Conservation (phyloP, 2,329 filamentous ascomycete genomes). For the Cercospora citrullina region DNA sequence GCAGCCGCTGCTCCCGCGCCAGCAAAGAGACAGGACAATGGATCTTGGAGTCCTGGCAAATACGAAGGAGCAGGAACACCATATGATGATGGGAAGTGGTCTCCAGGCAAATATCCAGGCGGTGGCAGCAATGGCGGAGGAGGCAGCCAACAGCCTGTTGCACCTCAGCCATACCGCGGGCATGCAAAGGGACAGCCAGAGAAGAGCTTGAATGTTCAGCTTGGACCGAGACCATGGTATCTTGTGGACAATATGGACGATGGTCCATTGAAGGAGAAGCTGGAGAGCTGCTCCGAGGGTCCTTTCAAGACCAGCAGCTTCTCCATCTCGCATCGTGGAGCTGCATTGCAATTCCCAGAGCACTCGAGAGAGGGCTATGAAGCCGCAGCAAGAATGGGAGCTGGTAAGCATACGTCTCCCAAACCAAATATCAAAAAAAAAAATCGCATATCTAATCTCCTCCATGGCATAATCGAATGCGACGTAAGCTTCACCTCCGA, state of each 20-base stretch:
- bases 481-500: conserved; percentile 68
- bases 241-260: conserved; percentile 64
- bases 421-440: background rate
- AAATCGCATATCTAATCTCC: background rate
- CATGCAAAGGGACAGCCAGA: conserved; percentile 11
- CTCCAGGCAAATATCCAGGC: conserved; percentile 6
- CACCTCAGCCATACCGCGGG: conserved; percentile 3
- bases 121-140: conserved; percentile 1
- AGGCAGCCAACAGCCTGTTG: conserved; percentile 3
- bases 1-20: conserved; percentile 15
- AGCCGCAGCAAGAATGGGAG: conserved; percentile 66
- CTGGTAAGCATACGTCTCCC: conserved; percentile 44
- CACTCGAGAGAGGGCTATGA: conserved; percentile 60
- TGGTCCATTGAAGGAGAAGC: conserved; percentile 59
- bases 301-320: conserved; percentile 55
- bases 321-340: conserved; percentile 63
- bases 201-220: conserved; percentile 47
- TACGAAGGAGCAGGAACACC: conserved; percentile 13
- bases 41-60: conserved; percentile 5
- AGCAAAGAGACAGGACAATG: conserved; percentile 7
- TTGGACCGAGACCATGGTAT: conserved; percentile 65
- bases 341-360: conserved; percentile 64
- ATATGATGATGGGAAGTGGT: conserved; percentile 8
- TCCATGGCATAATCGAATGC: conserved; percentile 59
- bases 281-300: conserved; percentile 59